Conservation (phyloP, 2,329 filamentous ascomycete species). For the Fusarium circinatum region DNA sequence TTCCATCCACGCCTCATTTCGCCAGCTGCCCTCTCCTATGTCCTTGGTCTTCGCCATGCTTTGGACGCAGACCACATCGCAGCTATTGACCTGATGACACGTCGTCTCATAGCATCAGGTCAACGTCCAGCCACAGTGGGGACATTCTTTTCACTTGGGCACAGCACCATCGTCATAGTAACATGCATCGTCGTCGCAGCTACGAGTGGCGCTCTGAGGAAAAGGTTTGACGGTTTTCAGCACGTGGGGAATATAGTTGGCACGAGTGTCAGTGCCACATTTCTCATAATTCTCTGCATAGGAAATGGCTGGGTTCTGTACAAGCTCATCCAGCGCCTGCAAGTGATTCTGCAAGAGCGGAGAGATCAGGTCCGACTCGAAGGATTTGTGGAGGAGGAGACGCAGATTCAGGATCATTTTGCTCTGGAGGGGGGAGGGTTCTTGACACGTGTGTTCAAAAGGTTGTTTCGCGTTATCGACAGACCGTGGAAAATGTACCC, state of each 20-base stretch:
- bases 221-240: conserved; percentile 82
- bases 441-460: conserved; percentile 75
- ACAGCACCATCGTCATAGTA: conserved; percentile 91
- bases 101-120: conserved; percentile 85
- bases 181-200: conserved; percentile 94
- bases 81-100: conserved; percentile 95
- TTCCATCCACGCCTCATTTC: conserved; percentile 73
- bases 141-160: conserved; percentile 92
- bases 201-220: conserved; percentile 83
- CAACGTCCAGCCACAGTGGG: conserved; percentile 91
- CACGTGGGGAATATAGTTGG: conserved; percentile 89
- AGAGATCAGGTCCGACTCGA: conserved; percentile 38
- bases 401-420: conserved; percentile 58
- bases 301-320: conserved; percentile 90
- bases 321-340: conserved; percentile 77
- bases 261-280: conserved; percentile 83
- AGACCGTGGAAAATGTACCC: conserved; percentile 97
- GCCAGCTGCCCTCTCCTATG: conserved; percentile 86
- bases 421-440: conserved; percentile 82
- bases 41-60: conserved; percentile 91
- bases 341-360: conserved; percentile 62
- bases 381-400: conserved; percentile 40
- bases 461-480: conserved; percentile 78
- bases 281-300: conserved; percentile 82
- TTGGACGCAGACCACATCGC: conserved; percentile 91